These are phyloP conservation scores for Ricinus communis DNA, from an alignment of 345 rosid species.

Conservation along the genomic window DNA sequence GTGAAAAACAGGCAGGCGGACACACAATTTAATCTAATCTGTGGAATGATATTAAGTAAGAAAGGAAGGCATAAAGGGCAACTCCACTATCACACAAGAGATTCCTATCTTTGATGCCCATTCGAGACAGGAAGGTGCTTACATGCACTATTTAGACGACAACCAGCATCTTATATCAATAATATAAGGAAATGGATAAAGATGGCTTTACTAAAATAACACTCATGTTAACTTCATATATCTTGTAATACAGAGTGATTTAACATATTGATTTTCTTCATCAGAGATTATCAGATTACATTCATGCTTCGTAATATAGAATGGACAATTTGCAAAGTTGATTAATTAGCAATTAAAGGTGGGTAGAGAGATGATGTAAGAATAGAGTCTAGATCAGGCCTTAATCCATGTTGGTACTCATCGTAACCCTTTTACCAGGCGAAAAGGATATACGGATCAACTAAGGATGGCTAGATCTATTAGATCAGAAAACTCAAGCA, in stretches of 20 bases:
- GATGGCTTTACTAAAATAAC: neutral
- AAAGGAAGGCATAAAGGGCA: constrained; percentile 57
- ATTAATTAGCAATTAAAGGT: no score
- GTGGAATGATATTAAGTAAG: constrained; percentile 21
- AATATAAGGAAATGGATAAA: neutral
- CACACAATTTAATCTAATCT: neutral
- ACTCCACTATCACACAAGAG: constrained; percentile 44
- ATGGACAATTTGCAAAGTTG: no score
- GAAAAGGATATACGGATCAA: no score
- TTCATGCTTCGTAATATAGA: neutral
- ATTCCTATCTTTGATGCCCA: constrained; percentile 47
- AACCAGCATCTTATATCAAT: constrained; percentile 20
- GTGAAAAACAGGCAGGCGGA: neutral
- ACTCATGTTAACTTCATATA: no score
- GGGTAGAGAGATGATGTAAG: no score
- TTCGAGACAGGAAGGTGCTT: constrained; percentile 10
- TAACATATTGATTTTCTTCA: no score
- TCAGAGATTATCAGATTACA: no score
- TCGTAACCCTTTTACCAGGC: no score
- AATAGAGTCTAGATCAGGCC: no score
- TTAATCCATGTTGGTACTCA: no score
- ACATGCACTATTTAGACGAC: constrained; percentile 15
- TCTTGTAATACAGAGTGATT: no score
- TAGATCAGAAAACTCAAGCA: neutral
- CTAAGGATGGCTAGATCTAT: no score